phyloP scores from a whole-genome alignment of 306 rosid species.

The Glycine soja region DNA sequence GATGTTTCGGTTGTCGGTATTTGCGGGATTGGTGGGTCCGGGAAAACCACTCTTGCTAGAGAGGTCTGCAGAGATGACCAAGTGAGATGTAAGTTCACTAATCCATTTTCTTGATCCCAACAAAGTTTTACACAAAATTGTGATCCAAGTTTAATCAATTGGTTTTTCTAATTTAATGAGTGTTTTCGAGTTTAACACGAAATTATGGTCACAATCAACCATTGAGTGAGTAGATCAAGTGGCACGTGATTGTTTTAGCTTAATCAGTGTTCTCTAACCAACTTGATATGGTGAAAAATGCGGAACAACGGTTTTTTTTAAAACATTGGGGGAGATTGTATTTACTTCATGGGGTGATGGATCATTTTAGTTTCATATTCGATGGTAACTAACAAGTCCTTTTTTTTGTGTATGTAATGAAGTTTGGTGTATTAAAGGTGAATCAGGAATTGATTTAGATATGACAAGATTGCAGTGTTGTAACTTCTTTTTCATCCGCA shows the following conservation, averaged over 20 bases:
- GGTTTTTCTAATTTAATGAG: too few species aligned
- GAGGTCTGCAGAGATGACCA: constrained; percentile 70
- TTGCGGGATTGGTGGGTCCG: constrained; percentile 85
- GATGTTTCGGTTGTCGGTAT: constrained; percentile 68
- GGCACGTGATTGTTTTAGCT: too few species aligned
- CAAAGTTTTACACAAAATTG: too few species aligned
- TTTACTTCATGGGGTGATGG: background rate
- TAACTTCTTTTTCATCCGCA: too few species aligned
- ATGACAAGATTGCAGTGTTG: background rate
- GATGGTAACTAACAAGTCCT: background rate
- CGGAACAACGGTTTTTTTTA: background rate
- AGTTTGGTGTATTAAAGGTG: background rate
- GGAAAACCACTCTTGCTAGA: constrained; percentile 85
- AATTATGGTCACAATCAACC: too few species aligned
- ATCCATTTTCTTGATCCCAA: background rate
- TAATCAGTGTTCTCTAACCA: too few species aligned
- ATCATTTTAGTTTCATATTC: constrained; percentile 5
- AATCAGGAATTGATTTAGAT: constrained; percentile 7
- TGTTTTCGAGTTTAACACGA: too few species aligned
- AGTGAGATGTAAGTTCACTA: constrained; percentile 67
- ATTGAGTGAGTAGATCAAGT: too few species aligned
- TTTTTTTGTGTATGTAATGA: background rate
- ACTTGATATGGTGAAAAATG: too few species aligned
- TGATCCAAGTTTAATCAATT: too few species aligned
- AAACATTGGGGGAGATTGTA: background rate